A percentile compares a stretch with the other conserved stretches of the same genome.
Evolutionary conservation across 1,284 basidiomycete genomes (phyloP).

Genomic region (Boletus sp.): DNA sequence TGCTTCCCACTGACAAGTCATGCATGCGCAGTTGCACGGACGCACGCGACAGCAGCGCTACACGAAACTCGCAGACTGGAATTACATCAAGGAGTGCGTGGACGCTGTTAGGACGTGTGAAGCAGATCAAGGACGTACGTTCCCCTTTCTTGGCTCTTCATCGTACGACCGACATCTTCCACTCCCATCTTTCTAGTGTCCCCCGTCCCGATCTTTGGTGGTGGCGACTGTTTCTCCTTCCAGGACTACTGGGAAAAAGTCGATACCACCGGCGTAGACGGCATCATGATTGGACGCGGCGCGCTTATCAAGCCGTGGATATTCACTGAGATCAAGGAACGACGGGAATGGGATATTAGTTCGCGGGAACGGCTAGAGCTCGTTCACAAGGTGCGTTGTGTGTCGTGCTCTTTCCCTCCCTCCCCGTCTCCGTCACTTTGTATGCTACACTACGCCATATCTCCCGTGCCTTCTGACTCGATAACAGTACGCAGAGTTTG

Average conservation of each 20-base stretch:
- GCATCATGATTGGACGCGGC: constrained; percentile 92
- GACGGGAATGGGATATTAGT: constrained; percentile 91
- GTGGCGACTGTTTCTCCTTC: constrained; percentile 91
- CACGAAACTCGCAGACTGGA: constrained; percentile 85
- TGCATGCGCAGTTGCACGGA: constrained; percentile 73
- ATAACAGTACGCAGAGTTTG: constrained; percentile 74
- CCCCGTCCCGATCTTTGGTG: constrained; percentile 90
- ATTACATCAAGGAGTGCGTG: constrained; percentile 85
- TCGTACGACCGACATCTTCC: background rate
- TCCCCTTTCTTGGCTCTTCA: background rate
- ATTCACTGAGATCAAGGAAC: constrained; percentile 94
- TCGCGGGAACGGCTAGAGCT: constrained; percentile 87
- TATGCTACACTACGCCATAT: background rate
- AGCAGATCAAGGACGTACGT: constrained; percentile 70
- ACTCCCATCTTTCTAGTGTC: constrained; percentile 51
- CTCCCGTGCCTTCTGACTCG: background rate
- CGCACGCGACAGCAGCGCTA: constrained; percentile 90
- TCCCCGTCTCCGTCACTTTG: no score
- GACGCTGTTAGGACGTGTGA: constrained; percentile 77
- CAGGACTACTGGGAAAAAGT: constrained; percentile 80
- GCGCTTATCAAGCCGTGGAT: constrained; percentile 97
- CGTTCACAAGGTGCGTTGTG: constrained; percentile 63
- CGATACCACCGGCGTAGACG: constrained; percentile 80
- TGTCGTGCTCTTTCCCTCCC: background rate
- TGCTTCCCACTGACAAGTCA: background rate